Evolutionary conservation across 2,329 filamentous ascomycete species (phyloP), one percentile per base, ranked within the genome.

Genomic region (Setomelanomma holmii): DNA sequence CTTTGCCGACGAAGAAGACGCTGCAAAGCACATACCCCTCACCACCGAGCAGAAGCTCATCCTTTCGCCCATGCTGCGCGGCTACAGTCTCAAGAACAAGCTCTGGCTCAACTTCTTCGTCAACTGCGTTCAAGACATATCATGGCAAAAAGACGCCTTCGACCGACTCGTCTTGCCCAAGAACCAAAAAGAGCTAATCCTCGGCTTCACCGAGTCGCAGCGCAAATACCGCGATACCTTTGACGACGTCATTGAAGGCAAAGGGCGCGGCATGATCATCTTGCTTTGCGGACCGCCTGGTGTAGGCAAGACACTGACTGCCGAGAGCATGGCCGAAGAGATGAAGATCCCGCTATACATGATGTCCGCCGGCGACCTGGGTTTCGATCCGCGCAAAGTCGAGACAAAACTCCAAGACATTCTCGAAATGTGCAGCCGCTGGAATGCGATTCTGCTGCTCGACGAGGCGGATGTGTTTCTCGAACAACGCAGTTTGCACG

Each of bases 341-440:
- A 55, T 58, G 53, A 56, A 63, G 49, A 51, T 63, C 3, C 61
- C 60, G 4, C 52, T 66, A 10, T 95, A 96, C 72, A 90, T 90
- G 82, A 89, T 90, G 34, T 89, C 86, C 5, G 89, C 89, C 0
- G 90, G 90, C 14, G 90, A 95, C 72, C 80, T 96, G 0, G 90
- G 90, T 14, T 73, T 76, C 10, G 71, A 77, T 30, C 75, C 78
- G 0, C 50, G 61, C 1, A 64, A 66, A 12, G 55, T 96, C 1
- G 91, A 96, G 71, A 79, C 78, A 5, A 88, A 93, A 66, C 78
- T 96, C 6, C 88, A 91, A 68, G 89, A 90, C 72, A 91, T 95
- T 38, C 80, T 96, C 27, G 89, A 93, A 61, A 89, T 95, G 48
- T 90, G 90, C 39, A 89, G 92, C 62, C 77, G 74, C 51, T 84